Evolutionary conservation across 1,284 basidiomycete genomes (phyloP).

Genomic region (Ustilago bromivora): DNA sequence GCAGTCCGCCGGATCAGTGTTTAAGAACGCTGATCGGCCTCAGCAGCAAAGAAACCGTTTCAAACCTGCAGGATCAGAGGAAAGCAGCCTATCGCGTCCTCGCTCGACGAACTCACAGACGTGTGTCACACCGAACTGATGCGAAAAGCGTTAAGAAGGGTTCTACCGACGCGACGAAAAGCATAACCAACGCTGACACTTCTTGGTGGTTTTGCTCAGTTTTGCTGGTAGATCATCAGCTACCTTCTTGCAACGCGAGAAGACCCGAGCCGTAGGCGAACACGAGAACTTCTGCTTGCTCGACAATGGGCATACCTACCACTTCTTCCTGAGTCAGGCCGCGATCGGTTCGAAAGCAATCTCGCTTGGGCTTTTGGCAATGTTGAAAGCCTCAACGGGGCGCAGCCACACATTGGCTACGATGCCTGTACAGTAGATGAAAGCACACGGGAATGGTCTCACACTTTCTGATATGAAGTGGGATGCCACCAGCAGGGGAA

Average conservation of each 20-base stretch:
- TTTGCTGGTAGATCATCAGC: not conserved
- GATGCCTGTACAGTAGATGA: not conserved
- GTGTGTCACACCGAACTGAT: slow-evolving; percentile 7
- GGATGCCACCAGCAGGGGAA: not conserved
- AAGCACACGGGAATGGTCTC: slow-evolving; percentile 5
- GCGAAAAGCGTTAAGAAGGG: slow-evolving; percentile 11
- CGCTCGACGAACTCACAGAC: not conserved
- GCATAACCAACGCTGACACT: slow-evolving; percentile 24
- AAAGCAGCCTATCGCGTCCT: slow-evolving; percentile 12
- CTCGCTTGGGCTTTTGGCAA: not conserved
- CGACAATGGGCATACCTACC: not conserved
- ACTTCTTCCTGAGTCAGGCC: slow-evolving; percentile 16
- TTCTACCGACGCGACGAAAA: slow-evolving; percentile 3
- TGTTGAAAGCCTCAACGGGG: not conserved
- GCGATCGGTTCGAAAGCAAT: slow-evolving; percentile 3
- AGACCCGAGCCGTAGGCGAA: slow-evolving; percentile 1
- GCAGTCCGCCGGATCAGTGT: not conserved
- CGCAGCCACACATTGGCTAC: not conserved
- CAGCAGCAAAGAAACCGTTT: not conserved
- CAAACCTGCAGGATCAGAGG: slow-evolving; percentile 1
- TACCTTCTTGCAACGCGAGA: not conserved
- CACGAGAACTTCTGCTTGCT: not conserved
- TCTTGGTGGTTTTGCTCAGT: not conserved
- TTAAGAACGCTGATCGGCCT: not conserved
- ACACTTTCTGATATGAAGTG: not conserved